These are phyloP conservation scores for Leishmania lainsoni DNA, from an alignment of 208 protist species.

Conservation along the genomic window DNA sequence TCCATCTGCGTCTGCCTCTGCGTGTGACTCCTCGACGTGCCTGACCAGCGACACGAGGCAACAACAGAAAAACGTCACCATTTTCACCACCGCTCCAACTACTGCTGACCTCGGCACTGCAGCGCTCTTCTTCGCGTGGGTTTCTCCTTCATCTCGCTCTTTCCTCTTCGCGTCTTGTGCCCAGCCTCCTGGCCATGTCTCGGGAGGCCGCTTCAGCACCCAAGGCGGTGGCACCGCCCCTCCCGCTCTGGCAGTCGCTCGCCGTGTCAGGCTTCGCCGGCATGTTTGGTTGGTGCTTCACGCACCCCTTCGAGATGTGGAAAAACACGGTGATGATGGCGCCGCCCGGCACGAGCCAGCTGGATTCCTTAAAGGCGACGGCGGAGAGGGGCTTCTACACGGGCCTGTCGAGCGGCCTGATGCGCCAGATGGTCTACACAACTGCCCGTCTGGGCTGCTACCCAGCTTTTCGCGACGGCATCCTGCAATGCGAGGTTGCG, in stretches of 20 bases:
- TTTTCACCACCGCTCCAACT: not conserved
- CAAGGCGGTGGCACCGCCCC: conserved; percentile 25
- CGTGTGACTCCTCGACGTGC: not conserved
- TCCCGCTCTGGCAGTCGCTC: conserved; percentile 68
- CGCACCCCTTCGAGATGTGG: conserved; percentile 94
- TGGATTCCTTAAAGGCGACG: conserved; percentile 47
- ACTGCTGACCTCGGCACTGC: not conserved
- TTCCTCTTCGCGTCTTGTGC: not conserved
- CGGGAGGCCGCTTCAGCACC: not conserved
- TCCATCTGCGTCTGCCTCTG: not conserved
- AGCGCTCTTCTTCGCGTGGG: not conserved
- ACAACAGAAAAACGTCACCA: not conserved
- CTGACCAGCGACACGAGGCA: not conserved
- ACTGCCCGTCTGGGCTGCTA: conserved; percentile 89
- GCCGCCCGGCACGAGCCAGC: conserved; percentile 50
- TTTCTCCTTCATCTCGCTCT: not conserved
- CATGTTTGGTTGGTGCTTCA: conserved; percentile 89
- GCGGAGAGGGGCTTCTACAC: conserved; percentile 78
- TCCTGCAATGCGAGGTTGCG: conserved; percentile 54
- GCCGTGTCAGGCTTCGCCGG: conserved; percentile 79
- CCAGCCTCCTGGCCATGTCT: not conserved
- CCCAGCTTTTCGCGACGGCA: conserved; percentile 84
- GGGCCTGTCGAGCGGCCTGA: conserved; percentile 76
- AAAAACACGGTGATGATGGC: conserved; percentile 92
- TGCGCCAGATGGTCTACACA: conserved; percentile 92